Evolutionary conservation across 163 green algal genomes (phyloP), one percentile per base, ranked within the genome.

Genomic region (Volvox carteri): DNA sequence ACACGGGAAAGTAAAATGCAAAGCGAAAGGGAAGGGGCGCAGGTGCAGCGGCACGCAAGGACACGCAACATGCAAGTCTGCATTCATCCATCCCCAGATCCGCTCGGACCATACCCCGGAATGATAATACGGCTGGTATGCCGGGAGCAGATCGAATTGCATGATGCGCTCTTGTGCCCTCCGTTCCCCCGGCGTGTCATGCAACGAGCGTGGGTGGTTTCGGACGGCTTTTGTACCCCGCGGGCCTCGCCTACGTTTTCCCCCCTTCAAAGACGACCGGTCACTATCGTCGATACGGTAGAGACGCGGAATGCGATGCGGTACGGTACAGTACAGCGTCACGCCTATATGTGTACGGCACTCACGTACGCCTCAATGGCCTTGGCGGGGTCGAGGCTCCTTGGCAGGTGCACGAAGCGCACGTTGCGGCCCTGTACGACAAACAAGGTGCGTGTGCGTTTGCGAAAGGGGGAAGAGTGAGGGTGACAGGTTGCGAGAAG

Each of bases 401-500:
- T 58, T 3, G 90, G 90, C 77, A 93, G 60, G 78, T 93, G 90
- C 60, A 93, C 74, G 30, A 90, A 91, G 12, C 90, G 84, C 1
- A 93, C 76, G 60, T 92, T 92, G 18, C 87, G 87, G n/a, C 90
- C 90, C 90, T 91, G 81, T 2, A 65, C 5, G 28, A 56, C n/a
- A n/a, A n/a, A n/a, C n/a, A n/a, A n/a, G n/a, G n/a, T n/a, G n/a
- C n/a, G n/a, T n/a, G n/a, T n/a, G n/a, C n/a, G n/a, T n/a, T n/a
- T n/a, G n/a, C n/a, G n/a, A n/a, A n/a, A n/a, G n/a, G n/a, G n/a
- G n/a, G n/a, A n/a, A n/a, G n/a, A n/a, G n/a, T n/a, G n/a, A n/a
- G n/a, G n/a, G n/a, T n/a, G n/a, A n/a, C n/a, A n/a, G n/a, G n/a
- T n/a, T n/a, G n/a, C n/a, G n/a, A n/a, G n/a, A n/a, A n/a, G n/a